A percentile compares a stretch with the other conserved stretches of the same genome.
phyloP scores from a whole-genome alignment of 1,284 basidiomycete genomes.

The Schizopora paradoxa region DNA sequence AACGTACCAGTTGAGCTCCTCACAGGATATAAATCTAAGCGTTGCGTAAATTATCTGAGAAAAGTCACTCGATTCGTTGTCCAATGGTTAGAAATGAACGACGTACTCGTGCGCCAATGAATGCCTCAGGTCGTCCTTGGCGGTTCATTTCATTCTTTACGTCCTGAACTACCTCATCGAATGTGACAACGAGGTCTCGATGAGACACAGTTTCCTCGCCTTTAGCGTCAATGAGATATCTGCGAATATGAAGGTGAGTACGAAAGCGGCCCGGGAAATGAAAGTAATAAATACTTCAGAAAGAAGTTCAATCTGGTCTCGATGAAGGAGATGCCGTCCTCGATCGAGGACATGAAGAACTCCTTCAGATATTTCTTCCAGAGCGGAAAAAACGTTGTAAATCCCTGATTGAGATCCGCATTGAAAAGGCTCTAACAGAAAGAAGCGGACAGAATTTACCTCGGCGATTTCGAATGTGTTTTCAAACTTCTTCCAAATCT shows the following conservation, averaged over 20 bases:
- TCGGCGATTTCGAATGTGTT: slow-evolving; percentile 44
- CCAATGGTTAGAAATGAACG: neutral
- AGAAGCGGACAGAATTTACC: slow-evolving; percentile 31
- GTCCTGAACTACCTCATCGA: slow-evolving; percentile 47
- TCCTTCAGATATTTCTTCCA: slow-evolving; percentile 53
- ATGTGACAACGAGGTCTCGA: slow-evolving; percentile 53
- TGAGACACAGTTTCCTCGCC: slow-evolving; percentile 55
- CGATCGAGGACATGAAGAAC: slow-evolving; percentile 56
- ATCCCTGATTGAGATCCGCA: slow-evolving; percentile 32
- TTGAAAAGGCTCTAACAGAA: neutral
- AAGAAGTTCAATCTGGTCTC: slow-evolving; percentile 70
- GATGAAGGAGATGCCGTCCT: slow-evolving; percentile 70
- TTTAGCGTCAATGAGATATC: slow-evolving; percentile 47
- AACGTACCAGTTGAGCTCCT: slow-evolving; percentile 58
- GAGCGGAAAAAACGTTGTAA: slow-evolving; percentile 52
- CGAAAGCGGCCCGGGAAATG: neutral
- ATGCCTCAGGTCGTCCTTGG: slow-evolving; percentile 50
- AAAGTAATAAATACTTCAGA: slow-evolving; percentile 38
- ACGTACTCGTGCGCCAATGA: slow-evolving; percentile 57
- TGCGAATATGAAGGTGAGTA: too few species aligned
- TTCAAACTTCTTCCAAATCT: slow-evolving; percentile 73
- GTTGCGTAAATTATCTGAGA: slow-evolving; percentile 67
- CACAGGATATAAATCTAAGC: slow-evolving; percentile 48
- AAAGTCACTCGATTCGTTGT: neutral
- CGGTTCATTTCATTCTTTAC: slow-evolving; percentile 47